These are phyloP conservation scores for Hyaloraphidium curvatum DNA, from an alignment of 192 early-diverging fungal genomes.

Conservation along the genomic window DNA sequence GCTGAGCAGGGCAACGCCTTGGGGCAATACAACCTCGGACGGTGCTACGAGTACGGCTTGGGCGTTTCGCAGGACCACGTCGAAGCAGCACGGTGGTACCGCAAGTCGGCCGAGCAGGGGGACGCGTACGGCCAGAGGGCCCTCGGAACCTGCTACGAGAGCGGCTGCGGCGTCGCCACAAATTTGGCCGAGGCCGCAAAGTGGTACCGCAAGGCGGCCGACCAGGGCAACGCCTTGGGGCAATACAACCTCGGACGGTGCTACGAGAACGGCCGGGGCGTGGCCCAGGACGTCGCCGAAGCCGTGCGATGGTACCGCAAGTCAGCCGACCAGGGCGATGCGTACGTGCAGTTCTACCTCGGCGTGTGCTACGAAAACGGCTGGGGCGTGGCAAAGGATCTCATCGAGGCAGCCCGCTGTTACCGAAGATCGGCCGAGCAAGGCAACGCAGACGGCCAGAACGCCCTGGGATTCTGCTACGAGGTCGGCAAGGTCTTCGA, in stretches of 20 bases:
- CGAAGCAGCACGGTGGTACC: too few relatives aligned
- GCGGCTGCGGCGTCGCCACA: too few relatives aligned
- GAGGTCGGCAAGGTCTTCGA: too few relatives aligned
- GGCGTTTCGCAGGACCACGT: too few relatives aligned
- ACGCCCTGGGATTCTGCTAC: too few relatives aligned
- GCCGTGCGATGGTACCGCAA: not conserved
- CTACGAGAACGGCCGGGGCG: not conserved
- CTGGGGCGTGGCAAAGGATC: not conserved
- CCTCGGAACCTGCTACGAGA: not conserved
- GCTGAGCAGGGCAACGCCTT: slow-evolving; percentile 44
- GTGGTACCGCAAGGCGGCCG: not conserved
- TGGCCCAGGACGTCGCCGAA: not conserved
- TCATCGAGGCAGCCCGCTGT: too few relatives aligned
- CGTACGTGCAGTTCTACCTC: not conserved
- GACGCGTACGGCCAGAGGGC: not conserved
- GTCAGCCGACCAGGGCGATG: not conserved
- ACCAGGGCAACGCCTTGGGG: not conserved
- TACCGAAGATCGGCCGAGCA: too few relatives aligned
- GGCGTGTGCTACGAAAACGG: not conserved
- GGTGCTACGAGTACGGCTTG: slow-evolving; percentile 68
- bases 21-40: slow-evolving; percentile 61
- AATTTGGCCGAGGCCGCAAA: too few relatives aligned
- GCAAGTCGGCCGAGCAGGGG: not conserved
- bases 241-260: not conserved
- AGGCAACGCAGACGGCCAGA: too few relatives aligned